Evolutionary conservation across 129 eudicot species (phyloP).

Genomic region (Pittosporum tobira): DNA sequence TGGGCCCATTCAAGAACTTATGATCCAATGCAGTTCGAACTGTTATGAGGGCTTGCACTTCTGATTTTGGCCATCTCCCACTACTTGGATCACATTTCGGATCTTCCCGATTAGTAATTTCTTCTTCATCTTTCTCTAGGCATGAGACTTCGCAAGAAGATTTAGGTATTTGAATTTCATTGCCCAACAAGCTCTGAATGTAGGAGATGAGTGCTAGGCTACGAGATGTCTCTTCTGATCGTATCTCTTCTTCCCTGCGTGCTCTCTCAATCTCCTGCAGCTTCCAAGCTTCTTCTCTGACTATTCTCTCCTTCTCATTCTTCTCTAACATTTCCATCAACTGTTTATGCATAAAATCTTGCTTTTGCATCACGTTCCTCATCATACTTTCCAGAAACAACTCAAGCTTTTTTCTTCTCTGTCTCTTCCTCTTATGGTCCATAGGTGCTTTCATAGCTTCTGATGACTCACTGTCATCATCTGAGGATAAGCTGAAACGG

Average conservation of each 20-base stretch:
- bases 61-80: slow-evolving; percentile 57
- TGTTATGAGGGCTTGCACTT: slow-evolving; percentile 49
- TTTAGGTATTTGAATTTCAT: slow-evolving; percentile 27
- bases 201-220: slow-evolving; percentile 45
- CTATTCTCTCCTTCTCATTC: slow-evolving; percentile 39
- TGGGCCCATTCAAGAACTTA: slow-evolving; percentile 29
- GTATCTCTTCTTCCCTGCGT: slow-evolving; percentile 22
- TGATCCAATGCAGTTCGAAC: slow-evolving; percentile 36
- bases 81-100: slow-evolving; percentile 18
- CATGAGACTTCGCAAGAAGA: background rate
- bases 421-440: slow-evolving; percentile 36
- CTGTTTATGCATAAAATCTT: slow-evolving; percentile 46
- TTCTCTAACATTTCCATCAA: slow-evolving; percentile 41
- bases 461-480: slow-evolving; percentile 25
- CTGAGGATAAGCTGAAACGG: slow-evolving; percentile 41
- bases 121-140: slow-evolving; percentile 11
- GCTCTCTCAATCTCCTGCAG: slow-evolving; percentile 40
- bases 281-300: slow-evolving; percentile 58
- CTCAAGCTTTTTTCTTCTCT: slow-evolving; percentile 24
- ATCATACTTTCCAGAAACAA: slow-evolving; percentile 26
- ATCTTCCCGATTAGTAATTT: slow-evolving; percentile 14
- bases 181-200: slow-evolving; percentile 35
- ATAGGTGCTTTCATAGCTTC: slow-evolving; percentile 15
- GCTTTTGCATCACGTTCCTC: slow-evolving; percentile 36
- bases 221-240: slow-evolving; percentile 46